These are phyloP conservation scores for Russula emetica DNA, from an alignment of 768 basidiomycete species.

Conservation along the genomic window DNA sequence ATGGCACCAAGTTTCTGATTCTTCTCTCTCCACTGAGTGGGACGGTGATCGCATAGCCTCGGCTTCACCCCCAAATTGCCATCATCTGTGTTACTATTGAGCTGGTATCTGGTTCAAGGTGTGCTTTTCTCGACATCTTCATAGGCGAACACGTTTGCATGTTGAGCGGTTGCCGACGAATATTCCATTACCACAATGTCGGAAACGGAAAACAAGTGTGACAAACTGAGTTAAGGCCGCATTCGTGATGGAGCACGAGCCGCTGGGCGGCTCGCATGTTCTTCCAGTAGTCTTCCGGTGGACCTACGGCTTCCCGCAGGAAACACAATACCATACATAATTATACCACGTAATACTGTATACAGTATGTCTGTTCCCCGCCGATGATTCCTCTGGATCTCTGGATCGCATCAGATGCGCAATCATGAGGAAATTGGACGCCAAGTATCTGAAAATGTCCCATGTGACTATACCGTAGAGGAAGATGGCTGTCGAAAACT, in stretches of 20 bases:
- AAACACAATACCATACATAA: too few species aligned
- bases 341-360: too few species aligned
- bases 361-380: too few species aligned
- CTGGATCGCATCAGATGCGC: too few species aligned
- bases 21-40: not conserved
- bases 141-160: not conserved
- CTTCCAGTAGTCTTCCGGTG: not conserved
- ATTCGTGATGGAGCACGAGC: not conserved
- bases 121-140: not conserved
- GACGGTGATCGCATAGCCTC: not conserved
- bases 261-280: not conserved
- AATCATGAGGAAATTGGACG: too few species aligned
- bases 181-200: not conserved
- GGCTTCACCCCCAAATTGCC: not conserved
- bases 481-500: not conserved
- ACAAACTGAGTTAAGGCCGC: not conserved
- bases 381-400: too few species aligned
- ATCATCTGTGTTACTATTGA: slow-evolving; percentile 1
- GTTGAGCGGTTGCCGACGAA: not conserved
- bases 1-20: not conserved
- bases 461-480: not conserved
- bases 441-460: too few species aligned
- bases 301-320: not conserved
- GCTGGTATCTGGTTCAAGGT: not conserved
- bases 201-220: not conserved